Evolutionary conservation across 768 basidiomycete genomes (phyloP), one percentile per base, ranked within the genome.

Genomic region (Mycena floridula): DNA sequence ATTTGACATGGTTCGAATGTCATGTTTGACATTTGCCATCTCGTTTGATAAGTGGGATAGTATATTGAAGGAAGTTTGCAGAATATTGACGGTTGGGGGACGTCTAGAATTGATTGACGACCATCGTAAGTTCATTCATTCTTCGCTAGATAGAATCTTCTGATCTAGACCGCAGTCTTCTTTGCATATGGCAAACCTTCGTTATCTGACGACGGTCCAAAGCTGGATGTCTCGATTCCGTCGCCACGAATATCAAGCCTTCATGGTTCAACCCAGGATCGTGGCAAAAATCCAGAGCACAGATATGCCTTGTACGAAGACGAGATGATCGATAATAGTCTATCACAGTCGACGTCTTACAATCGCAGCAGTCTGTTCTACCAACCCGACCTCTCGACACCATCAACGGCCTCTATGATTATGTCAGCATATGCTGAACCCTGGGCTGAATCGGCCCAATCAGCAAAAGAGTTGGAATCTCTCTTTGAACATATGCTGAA

Each of bases 351-450:
- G n/a, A n/a, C n/a, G n/a, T n/a, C n/a, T n/a, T n/a, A n/a, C n/a
- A n/a, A n/a, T n/a, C n/a, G n/a, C n/a, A n/a, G n/a, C n/a, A n/a
- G n/a, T n/a, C n/a, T n/a, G n/a, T n/a, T n/a, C n/a, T n/a, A n/a
- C n/a, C n/a, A n/a, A 37, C 25, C 38, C 21, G 22, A 13, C 8
- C 18, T 21, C 15, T 18, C 38, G 44, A 72, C 75, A 67, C 76
- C 75, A 43, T 89, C 83, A 21, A 72, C 81, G 55, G 97, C 95
- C 62, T 98, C 95, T 93, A 98, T 96, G 66, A 91, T 91, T 49
- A 90, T 88, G 47, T 85, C 89, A 44, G 85, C 87, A 83, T 87
- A 47, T 20, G 23, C 16, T 32, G 30, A 43, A 18, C 24, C n/a
- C n/a, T 27, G 21, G 25, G 42, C 48, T 13, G 20, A 30, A 39